Evolutionary conservation across 805 yeast species (phyloP), one percentile per base, ranked within the genome.

Genomic region (Candida caryicola): DNA sequence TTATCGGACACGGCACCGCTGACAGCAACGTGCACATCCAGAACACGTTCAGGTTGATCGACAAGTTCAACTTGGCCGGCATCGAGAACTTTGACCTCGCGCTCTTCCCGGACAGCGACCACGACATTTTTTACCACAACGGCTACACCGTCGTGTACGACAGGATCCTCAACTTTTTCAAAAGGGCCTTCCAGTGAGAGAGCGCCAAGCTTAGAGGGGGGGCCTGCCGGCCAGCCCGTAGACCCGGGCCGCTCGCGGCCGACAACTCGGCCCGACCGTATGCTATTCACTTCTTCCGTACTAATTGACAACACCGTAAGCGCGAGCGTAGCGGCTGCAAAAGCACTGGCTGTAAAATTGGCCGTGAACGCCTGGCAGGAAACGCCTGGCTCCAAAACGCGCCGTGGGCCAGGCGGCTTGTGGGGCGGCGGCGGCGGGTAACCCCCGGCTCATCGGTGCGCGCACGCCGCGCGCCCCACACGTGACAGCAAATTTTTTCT

Each of bases 1-100:
- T 84, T 39, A 46, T 85, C n/a, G 77, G 82, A 65, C 93, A 85
- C 54, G 95, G 95, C 2, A 79, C 88, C 3, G 90, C 83, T 4
- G 95, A 85, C 59, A 95, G 85, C 51, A 85, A 85, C 54, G 95
- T 85, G 13, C 95, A 85, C 59, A 64, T 82, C 37, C 88, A 83
- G 52, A 85, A 85, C 55, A 74, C 85, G 2, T 68, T 75, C 41
- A 73, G 74, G 54, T 64, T 85, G 9, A 39, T 85, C 8, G 90
- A 85, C 54, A 59, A 74, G 17, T 70, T 85, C 40, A 76, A 83
- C 51, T 27, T 64, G 33, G 76, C 70, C n/a, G 75, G 74, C 2
- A 76, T 89, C n/a, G 95, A 86, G 54, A 93, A 93, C 62, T 85
- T 80, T 48, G 93, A 85, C 52, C 66, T 83, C 42, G 83, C 80